Conservation (phyloP, 306 rosid genomes). For the Sicyos edulis region DNA sequence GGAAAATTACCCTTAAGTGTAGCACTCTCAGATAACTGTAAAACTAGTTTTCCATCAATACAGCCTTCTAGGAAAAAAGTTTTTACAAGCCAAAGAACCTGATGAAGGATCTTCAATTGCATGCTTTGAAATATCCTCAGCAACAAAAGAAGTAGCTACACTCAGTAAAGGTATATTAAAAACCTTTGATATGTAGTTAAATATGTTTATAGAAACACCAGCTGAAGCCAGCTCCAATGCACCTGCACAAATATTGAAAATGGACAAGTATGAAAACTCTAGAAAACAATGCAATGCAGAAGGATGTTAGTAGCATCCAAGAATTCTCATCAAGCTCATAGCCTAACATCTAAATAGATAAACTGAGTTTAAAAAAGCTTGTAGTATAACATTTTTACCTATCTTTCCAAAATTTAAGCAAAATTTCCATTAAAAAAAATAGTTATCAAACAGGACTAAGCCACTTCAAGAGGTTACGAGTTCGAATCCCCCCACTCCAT, state of each 20-base stretch:
- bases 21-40: background rate
- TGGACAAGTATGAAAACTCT: background rate
- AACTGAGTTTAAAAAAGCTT: background rate
- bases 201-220: conserved; percentile 81
- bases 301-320: background rate
- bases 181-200: conserved; percentile 78
- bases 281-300: conserved; percentile 10
- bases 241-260: conserved; percentile 33
- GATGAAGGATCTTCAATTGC: conserved; percentile 38
- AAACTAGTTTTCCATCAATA: background rate
- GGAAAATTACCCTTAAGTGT: background rate
- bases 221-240: conserved; percentile 84
- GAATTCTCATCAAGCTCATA: background rate
- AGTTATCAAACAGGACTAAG: too few species aligned
- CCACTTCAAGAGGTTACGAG: too few species aligned
- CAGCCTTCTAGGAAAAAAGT: background rate
- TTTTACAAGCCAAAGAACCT: conserved; percentile 35
- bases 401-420: too few species aligned
- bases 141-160: conserved; percentile 91
- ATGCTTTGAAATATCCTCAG: conserved; percentile 71
- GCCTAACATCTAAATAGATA: background rate
- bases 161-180: conserved; percentile 91
- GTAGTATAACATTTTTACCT: too few species aligned
- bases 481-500: too few species aligned
- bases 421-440: too few species aligned